Conservation (phyloP, 768 basidiomycete species). For the Hemileccinum rubropunctum region DNA sequence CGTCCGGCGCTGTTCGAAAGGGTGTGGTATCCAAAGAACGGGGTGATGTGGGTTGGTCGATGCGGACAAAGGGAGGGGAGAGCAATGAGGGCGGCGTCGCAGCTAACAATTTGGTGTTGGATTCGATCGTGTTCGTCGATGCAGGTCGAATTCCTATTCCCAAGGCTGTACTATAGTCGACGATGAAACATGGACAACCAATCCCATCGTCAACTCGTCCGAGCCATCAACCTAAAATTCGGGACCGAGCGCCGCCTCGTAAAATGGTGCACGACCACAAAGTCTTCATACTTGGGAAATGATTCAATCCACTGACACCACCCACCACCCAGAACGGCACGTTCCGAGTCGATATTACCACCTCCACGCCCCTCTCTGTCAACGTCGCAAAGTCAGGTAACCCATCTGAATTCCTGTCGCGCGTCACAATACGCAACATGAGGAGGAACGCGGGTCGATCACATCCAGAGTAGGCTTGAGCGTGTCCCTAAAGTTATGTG, state of each 20-base stretch:
- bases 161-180: no score
- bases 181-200: no score
- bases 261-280: conserved; percentile 31
- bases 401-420: conserved; percentile 24
- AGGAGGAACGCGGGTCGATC: conserved; percentile 28
- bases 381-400: conserved; percentile 25
- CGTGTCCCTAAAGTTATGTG: conserved; percentile 4
- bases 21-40: conserved; percentile 47
- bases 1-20: conserved; percentile 78
- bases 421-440: conserved; percentile 36
- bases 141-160: no score
- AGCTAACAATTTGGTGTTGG: conserved; percentile 69
- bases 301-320: neutral
- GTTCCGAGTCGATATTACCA: conserved; percentile 29
- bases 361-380: conserved; percentile 24
- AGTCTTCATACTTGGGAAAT: conserved; percentile 35
- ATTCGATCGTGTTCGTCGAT: conserved; percentile 61
- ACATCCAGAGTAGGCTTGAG: conserved; percentile 31
- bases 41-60: conserved; percentile 28
- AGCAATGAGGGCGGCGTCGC: conserved; percentile 61
- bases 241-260: conserved; percentile 37
- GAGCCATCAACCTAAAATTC: conserved; percentile 40
- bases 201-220: no score
- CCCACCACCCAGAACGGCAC: conserved; percentile 38
- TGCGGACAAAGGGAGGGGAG: neutral